These are phyloP conservation scores for Beta corolliflora DNA, from an alignment of 179 eudicot species.

Conservation along the genomic window DNA sequence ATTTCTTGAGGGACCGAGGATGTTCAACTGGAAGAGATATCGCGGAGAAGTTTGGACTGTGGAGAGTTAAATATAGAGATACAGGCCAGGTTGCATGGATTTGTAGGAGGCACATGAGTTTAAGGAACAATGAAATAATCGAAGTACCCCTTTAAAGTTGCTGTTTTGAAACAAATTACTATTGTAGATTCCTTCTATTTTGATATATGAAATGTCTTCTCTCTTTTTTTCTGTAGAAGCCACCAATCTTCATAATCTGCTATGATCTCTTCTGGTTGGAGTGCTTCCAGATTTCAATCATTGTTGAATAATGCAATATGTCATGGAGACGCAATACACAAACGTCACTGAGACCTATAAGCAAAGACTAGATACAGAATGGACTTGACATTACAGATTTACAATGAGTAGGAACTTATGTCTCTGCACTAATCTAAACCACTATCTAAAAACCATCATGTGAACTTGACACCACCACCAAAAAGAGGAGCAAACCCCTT, in stretches of 20 bases:
- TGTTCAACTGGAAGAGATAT: constrained; percentile 85
- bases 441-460: not conserved
- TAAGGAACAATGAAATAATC: constrained; percentile 65
- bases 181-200: not conserved
- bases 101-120: constrained; percentile 71
- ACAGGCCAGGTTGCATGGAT: constrained; percentile 92
- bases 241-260: not conserved
- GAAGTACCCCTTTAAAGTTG: constrained; percentile 66
- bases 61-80: constrained; percentile 91
- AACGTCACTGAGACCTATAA: not conserved
- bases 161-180: not conserved
- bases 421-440: not conserved
- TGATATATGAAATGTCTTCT: not conserved
- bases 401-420: not conserved
- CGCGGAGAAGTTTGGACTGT: constrained; percentile 90
- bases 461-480: not conserved
- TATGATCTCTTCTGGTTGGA: not conserved
- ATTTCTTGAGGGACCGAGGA: constrained; percentile 72
- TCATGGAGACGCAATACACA: not conserved
- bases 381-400: not conserved
- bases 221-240: not conserved
- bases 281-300: constrained; percentile 9
- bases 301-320: not conserved
- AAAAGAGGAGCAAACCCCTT: not conserved
- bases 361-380: not conserved